Evolutionary conservation across 768 basidiomycete species (phyloP), one percentile per base, ranked within the genome.

Genomic region (Tricholoma terreum): DNA sequence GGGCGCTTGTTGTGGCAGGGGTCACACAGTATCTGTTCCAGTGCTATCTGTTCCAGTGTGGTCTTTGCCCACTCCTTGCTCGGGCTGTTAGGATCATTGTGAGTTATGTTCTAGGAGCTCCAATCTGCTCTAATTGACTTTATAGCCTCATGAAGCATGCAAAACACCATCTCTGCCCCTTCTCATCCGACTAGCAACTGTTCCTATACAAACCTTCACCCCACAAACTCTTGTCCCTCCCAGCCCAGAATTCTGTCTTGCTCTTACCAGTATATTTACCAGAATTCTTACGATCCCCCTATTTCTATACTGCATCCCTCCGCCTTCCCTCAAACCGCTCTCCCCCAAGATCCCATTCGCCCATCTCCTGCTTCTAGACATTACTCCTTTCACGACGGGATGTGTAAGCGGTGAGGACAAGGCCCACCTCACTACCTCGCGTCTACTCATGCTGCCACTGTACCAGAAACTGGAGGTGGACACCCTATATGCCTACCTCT

Each of bases 231-330:
- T 11, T 4, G 8, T 30, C 19, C 8, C 51, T 36, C 9, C 17
- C 14, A 15, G 30, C 1, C 62, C 66, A 1, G 52, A 63, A 45
- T 75, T 73, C 61, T 24, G 68, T 6, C 62, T 59, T 58, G 68
- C 76, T 42, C 65, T 87, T 14, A 60, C 70, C 30, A 65, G 70
- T 15, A 63, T 89, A 27, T 61, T 90, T 54, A 66, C 74, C 15
- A 70, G 75, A 58, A 82, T 95, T 54, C 76, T 96, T 56, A 80
- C 86, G 1, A 76, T 95, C 43, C 89, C 90, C 0, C 73, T 92
- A 0, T 79, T 97, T 0, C 92, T 92, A 1, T 88, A 90, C 69
- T 87, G 84, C 7, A 75, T 89, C 48, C 88, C 84, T 34, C 75
- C 86, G 19, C 69, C 73, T 0, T 79, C 83, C 19, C 79, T 96